Conservation (phyloP, 169 alveolate genomes). For the Condylostoma magnum region DNA sequence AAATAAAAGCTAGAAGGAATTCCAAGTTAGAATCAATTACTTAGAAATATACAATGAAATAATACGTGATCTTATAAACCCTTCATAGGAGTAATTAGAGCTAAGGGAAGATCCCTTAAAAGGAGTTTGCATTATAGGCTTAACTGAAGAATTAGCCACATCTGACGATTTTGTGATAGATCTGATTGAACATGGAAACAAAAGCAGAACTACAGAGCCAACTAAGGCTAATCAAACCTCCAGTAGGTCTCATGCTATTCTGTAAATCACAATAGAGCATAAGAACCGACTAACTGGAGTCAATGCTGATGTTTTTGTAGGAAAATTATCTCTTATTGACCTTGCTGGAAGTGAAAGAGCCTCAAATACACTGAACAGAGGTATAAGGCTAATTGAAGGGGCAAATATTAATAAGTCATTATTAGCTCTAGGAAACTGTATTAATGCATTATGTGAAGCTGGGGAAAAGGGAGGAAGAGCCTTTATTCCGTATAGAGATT, state of each 20-base stretch:
- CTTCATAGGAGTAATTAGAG: conserved; percentile 78
- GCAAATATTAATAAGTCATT: conserved; percentile 92
- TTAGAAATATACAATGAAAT: conserved; percentile 92
- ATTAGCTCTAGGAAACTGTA: conserved; percentile 92
- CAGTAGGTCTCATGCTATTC: conserved; percentile 88
- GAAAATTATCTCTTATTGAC: conserved; percentile 88
- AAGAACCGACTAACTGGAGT: conserved; percentile 72
- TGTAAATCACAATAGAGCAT: conserved; percentile 77
- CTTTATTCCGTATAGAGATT: conserved; percentile 90
- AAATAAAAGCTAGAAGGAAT: conserved; percentile 44
- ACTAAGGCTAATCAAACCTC: conserved; percentile 92
- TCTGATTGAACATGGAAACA: conserved; percentile 82
- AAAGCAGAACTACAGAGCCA: conserved; percentile 88
- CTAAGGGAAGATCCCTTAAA: conserved; percentile 90
- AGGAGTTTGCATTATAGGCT: conserved; percentile 89
- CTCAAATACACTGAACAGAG: conserved; percentile 82
- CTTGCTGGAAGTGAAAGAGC: conserved; percentile 95
- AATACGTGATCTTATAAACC: conserved; percentile 85
- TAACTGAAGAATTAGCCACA: conserved; percentile 69
- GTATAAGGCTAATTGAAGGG: conserved; percentile 90
- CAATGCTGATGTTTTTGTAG: conserved; percentile 69
- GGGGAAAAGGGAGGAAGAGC: conserved; percentile 58
- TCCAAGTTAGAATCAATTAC: conserved; percentile 75
- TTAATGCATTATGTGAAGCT: conserved; percentile 83
- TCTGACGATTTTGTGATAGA: conserved; percentile 84